These are phyloP conservation scores for Colletotrichum sp. DNA, from an alignment of 2,329 filamentous ascomycete genomes.

Conservation along the genomic window DNA sequence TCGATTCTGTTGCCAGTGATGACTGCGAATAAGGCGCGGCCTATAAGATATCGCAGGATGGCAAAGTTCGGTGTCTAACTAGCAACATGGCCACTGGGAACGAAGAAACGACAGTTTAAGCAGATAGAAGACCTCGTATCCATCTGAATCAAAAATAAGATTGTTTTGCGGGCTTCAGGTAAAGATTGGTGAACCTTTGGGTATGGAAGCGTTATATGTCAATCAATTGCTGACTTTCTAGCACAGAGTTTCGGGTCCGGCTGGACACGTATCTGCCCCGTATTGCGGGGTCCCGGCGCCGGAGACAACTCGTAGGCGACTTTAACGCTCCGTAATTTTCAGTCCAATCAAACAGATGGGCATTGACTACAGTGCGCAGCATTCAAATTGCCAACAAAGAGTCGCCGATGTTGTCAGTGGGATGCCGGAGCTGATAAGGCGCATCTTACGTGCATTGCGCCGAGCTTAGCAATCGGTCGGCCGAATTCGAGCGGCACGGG, in stretches of 20 bases:
- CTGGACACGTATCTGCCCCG: background rate
- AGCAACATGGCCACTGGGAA: background rate
- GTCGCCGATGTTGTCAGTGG: background rate
- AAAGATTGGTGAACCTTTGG: background rate
- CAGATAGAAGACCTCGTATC: background rate
- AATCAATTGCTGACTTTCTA: fast-evolving
- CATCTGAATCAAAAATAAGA: background rate
- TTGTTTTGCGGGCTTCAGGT: background rate
- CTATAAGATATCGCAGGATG: background rate
- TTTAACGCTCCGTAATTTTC: background rate
- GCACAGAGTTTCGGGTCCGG: background rate
- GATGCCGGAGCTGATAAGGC: background rate
- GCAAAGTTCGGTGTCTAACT: background rate
- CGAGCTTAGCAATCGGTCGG: background rate
- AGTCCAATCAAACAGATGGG: fast-evolving
- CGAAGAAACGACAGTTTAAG: background rate
- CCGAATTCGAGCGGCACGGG: background rate
- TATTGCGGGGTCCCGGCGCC: background rate
- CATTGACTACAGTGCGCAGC: background rate
- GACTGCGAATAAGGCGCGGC: background rate
- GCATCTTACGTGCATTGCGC: background rate
- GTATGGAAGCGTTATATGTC: background rate
- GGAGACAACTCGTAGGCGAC: background rate
- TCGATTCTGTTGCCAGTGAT: background rate
- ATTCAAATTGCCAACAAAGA: background rate